Conservation (phyloP, 2,329 filamentous ascomycete genomes). For the Pseudopithomyces chartarum region DNA sequence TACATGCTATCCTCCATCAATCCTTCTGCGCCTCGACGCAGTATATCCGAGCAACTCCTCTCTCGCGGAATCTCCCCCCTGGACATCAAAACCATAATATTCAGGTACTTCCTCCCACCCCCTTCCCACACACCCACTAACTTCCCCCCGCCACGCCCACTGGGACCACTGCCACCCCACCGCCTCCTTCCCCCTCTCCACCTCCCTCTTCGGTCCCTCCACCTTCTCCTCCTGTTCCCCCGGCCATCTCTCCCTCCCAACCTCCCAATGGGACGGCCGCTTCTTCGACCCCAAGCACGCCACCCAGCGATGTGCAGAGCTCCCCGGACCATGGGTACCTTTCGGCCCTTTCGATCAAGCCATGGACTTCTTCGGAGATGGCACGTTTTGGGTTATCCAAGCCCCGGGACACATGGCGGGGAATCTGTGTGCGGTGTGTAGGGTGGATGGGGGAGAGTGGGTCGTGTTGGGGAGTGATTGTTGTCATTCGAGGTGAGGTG, state of each 20-base stretch:
- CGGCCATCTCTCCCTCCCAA: slow-evolving; percentile 33
- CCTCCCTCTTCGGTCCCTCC: slow-evolving; percentile 36
- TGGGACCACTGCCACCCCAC: slow-evolving; percentile 42
- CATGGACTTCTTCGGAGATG: slow-evolving; percentile 46
- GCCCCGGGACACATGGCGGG: slow-evolving; percentile 46
- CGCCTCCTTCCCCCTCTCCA: slow-evolving; percentile 35
- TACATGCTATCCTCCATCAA: slow-evolving; percentile 34
- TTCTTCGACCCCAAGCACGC: slow-evolving; percentile 37
- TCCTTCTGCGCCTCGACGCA: slow-evolving; percentile 33
- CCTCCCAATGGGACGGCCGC: slow-evolving; percentile 38
- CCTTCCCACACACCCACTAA: no score
- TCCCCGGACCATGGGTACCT: slow-evolving; percentile 33
- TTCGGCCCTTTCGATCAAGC: slow-evolving; percentile 45
- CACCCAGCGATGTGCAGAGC: slow-evolving; percentile 35
- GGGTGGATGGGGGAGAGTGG: slow-evolving; percentile 32
- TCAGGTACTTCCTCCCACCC: slow-evolving; percentile 25
- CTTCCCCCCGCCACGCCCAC: slow-evolving; percentile 30
- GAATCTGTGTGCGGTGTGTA: slow-evolving; percentile 44
- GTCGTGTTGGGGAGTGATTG: slow-evolving; percentile 41
- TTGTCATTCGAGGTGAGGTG: slow-evolving; percentile 43
- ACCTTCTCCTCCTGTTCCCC: slow-evolving; percentile 34
- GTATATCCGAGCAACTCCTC: slow-evolving; percentile 32
- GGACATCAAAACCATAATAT: slow-evolving; percentile 34
- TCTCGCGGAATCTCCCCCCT: slow-evolving; percentile 24
- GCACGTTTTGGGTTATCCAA: slow-evolving; percentile 46